A percentile compares a stretch with the other conserved stretches of the same genome.
These are phyloP conservation scores for Leishmania tarentolae DNA, from an alignment of 208 protist genomes.

Conservation along the genomic window DNA sequence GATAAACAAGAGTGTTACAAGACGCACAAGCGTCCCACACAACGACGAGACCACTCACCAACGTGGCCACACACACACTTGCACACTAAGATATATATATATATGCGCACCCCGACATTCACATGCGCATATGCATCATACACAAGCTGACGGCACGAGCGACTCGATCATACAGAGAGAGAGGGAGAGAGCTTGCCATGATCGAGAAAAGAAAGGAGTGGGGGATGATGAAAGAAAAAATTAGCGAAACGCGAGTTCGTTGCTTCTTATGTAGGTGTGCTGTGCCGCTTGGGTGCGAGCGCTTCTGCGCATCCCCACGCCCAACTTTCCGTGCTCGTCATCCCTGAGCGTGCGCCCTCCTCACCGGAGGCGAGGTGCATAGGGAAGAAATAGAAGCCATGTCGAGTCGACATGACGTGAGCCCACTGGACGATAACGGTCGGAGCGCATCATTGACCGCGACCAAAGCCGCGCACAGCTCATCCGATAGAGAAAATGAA, in stretches of 20 bases:
- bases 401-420: too few relatives aligned
- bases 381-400: too few relatives aligned
- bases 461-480: too few relatives aligned
- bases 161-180: not conserved
- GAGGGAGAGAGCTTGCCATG: not conserved
- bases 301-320: too few relatives aligned
- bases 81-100: not conserved
- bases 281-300: too few relatives aligned
- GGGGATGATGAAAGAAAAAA: not conserved
- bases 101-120: not conserved
- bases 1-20: not conserved
- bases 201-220: not conserved
- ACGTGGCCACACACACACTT: not conserved
- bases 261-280: too few relatives aligned
- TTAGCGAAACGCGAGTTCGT: not conserved
- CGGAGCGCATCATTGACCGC: too few relatives aligned
- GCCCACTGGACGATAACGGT: too few relatives aligned
- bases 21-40: not conserved
- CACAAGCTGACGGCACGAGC: not conserved
- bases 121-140: not conserved
- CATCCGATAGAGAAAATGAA: too few relatives aligned
- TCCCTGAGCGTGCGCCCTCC: too few relatives aligned
- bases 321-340: too few relatives aligned
- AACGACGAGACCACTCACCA: not conserved
- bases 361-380: too few relatives aligned